Conservation (phyloP, 331 rosid species). For the Acacia pycnantha region DNA sequence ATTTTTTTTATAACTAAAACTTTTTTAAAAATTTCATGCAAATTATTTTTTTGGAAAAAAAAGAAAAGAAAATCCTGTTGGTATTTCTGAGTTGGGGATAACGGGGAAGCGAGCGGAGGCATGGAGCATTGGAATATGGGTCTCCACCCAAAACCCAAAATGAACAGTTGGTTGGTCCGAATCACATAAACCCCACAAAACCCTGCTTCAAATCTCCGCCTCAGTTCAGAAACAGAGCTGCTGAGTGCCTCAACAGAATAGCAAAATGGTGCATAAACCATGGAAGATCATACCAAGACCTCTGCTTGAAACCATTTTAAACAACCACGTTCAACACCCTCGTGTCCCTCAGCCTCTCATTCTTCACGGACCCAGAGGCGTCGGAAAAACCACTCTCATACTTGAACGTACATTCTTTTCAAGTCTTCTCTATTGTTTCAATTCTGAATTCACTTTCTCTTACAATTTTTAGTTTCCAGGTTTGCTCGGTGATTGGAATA, state of each 20-base stretch:
- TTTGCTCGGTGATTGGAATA: slow-evolving; percentile 77
- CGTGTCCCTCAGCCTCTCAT: slow-evolving; percentile 82
- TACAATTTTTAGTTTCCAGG: slow-evolving; percentile 38
- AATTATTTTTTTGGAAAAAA: too few species aligned
- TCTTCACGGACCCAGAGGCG: slow-evolving; percentile 95
- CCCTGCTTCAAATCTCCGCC: slow-evolving; percentile 3
- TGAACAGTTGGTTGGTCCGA: not conserved
- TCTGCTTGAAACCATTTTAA: slow-evolving; percentile 74
- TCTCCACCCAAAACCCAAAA: not conserved
- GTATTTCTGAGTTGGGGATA: not conserved
- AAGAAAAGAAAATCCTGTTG: not conserved
- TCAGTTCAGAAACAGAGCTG: not conserved
- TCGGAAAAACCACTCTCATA: slow-evolving; percentile 89
- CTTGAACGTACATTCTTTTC: slow-evolving; percentile 55
- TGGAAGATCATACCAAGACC: slow-evolving; percentile 90
- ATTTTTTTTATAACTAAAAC: not conserved
- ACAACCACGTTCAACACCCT: slow-evolving; percentile 91
- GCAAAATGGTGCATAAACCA: slow-evolving; percentile 61
- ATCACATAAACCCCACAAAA: not conserved
- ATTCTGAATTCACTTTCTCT: not conserved
- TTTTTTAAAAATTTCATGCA: not conserved
- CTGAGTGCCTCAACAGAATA: not conserved
- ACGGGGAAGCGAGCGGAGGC: not conserved
- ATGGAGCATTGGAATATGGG: not conserved
- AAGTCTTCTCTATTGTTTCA: not conserved